Conservation (phyloP, 257 asterid species). For the Asclepias syriaca region DNA sequence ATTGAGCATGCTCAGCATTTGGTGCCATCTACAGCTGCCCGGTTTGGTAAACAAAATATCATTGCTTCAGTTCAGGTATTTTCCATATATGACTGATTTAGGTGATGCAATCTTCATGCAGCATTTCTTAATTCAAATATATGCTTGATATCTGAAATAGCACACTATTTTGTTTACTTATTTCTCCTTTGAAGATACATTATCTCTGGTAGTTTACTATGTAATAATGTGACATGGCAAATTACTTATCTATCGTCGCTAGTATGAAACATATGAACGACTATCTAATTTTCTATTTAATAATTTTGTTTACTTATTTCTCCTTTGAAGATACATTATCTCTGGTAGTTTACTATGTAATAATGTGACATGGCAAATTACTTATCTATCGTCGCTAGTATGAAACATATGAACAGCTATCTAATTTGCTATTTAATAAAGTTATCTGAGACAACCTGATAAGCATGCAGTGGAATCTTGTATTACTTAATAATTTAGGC, state of each 20-base stretch:
- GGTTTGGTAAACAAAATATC: constrained; percentile 67
- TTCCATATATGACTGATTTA: constrained; percentile 4
- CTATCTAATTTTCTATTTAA: no score
- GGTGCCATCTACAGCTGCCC: constrained; percentile 56
- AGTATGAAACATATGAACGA: no score
- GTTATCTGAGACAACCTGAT: no score
- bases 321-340: not conserved
- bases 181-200: not conserved
- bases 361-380: not conserved
- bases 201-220: no score
- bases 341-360: not conserved
- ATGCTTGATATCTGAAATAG: not conserved
- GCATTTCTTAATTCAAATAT: not conserved
- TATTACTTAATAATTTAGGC: no score
- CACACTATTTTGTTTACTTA: not conserved
- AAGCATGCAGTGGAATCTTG: no score
- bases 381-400: not conserved
- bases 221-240: no score
- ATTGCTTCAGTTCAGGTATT: constrained; percentile 93
- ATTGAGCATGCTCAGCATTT: constrained; percentile 99
- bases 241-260: no score
- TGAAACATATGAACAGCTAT: not conserved
- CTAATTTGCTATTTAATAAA: not conserved
- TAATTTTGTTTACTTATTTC: not conserved
- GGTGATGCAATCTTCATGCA: not conserved